phyloP scores from a whole-genome alignment of 2,329 filamentous ascomycete species.

The Stachybotrys chartarum region DNA sequence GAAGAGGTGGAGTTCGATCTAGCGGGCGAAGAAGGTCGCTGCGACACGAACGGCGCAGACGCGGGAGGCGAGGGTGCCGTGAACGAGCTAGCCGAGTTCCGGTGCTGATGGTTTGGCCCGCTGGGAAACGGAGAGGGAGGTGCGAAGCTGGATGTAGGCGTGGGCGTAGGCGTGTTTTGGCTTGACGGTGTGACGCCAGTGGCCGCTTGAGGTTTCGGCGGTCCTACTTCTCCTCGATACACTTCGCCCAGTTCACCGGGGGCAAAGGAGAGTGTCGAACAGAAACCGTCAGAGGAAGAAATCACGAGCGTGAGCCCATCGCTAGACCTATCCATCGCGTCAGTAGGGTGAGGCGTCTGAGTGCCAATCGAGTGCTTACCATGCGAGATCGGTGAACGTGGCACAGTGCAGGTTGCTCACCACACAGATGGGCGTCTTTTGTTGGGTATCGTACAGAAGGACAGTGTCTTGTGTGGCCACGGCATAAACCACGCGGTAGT shows the following conservation, averaged over 20 bases:
- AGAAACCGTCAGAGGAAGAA: slow-evolving; percentile 98
- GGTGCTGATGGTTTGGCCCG: slow-evolving; percentile 44
- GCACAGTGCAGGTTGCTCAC: slow-evolving; percentile 97
- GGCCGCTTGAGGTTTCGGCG: slow-evolving; percentile 35
- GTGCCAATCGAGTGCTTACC: slow-evolving; percentile 49
- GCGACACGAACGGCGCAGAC: slow-evolving; percentile 50
- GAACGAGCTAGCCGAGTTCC: slow-evolving; percentile 51
- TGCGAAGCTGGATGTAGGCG: slow-evolving; percentile 57
- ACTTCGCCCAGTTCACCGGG: slow-evolving; percentile 77
- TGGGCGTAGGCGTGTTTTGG: slow-evolving; percentile 64
- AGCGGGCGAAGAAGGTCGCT: slow-evolving; percentile 69
- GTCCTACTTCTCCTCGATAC: slow-evolving; percentile 63
- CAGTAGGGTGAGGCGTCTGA: slow-evolving; percentile 8
- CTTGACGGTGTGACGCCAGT: slow-evolving; percentile 40
- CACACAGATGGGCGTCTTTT: slow-evolving; percentile 85
- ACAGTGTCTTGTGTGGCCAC: slow-evolving; percentile 96
- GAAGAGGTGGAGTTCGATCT: slow-evolving; percentile 84
- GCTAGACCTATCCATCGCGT: slow-evolving; percentile 34
- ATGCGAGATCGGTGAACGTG: slow-evolving; percentile 92
- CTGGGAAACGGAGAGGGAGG: slow-evolving; percentile 52
- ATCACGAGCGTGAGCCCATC: slow-evolving; percentile 63
- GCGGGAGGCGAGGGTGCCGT: slow-evolving; percentile 49
- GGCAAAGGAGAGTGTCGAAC: slow-evolving; percentile 80
- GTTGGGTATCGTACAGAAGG: slow-evolving; percentile 92
- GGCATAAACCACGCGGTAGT: slow-evolving; percentile 92